Evolutionary conservation across 306 rosid species (phyloP).

Genomic region (Fagus sylvatica): DNA sequence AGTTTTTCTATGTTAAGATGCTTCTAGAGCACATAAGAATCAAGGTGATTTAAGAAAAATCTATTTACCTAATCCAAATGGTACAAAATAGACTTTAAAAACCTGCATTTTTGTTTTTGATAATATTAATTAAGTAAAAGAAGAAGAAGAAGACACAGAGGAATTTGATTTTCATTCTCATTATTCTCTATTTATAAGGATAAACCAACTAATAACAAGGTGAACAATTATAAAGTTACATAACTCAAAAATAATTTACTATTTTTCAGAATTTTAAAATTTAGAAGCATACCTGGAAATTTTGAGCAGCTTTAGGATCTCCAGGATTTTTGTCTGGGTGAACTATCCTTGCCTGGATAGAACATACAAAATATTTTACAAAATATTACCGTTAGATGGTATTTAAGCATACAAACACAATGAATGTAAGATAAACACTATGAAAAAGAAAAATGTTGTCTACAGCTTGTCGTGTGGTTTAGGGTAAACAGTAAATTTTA

Average conservation of each 20-base stretch:
- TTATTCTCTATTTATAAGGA: not conserved
- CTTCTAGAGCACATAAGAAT: not conserved
- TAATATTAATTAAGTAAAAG: not conserved
- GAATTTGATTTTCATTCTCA: not conserved
- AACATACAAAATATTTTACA: slow-evolving; percentile 4
- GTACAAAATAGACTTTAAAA: not conserved
- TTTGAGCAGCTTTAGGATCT: slow-evolving; percentile 85
- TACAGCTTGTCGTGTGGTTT: too few relatives aligned
- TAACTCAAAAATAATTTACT: not conserved
- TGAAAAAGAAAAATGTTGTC: too few relatives aligned
- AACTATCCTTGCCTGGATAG: slow-evolving; percentile 76
- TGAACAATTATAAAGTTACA: not conserved
- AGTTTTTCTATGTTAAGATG: not conserved
- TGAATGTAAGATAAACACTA: too few relatives aligned
- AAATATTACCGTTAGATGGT: too few relatives aligned
- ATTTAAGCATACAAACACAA: too few relatives aligned
- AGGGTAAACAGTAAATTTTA: too few relatives aligned
- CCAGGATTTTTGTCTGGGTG: slow-evolving; percentile 98
- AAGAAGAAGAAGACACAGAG: too few relatives aligned
- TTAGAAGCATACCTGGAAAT: slow-evolving; percentile 66
- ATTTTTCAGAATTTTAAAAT: not conserved
- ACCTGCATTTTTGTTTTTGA: slow-evolving; percentile 2
- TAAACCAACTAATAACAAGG: not conserved
- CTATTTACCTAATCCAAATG: too few relatives aligned
- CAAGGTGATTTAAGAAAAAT: not conserved